These are phyloP conservation scores for Aspergillus japonicus DNA, from an alignment of 2,329 filamentous ascomycete species.

Conservation along the genomic window DNA sequence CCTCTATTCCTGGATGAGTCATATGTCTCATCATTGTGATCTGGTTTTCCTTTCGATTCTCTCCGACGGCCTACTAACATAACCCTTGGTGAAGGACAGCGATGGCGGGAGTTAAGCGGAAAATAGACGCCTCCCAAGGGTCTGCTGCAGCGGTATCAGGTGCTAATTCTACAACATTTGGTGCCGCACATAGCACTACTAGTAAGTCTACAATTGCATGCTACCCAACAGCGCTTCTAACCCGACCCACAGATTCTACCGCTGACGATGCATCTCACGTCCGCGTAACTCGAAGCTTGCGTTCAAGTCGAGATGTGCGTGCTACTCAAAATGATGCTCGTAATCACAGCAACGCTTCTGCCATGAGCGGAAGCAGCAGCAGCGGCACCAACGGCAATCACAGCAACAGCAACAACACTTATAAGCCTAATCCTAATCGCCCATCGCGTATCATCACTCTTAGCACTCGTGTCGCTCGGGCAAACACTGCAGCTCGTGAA, in stretches of 20 bases:
- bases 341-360: slow-evolving; percentile 7
- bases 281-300: slow-evolving; percentile 25
- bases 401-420: slow-evolving; percentile 5
- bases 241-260: slow-evolving; percentile 16
- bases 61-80: background rate
- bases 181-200: slow-evolving; percentile 21
- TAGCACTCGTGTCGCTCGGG: slow-evolving; percentile 18
- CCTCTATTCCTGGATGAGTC: background rate
- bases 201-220: slow-evolving; percentile 20
- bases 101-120: slow-evolving; percentile 41
- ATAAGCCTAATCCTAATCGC: slow-evolving; percentile 15
- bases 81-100: slow-evolving; percentile 22
- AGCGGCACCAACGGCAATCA: slow-evolving; percentile 11
- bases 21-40: background rate
- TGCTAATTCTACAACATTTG: slow-evolving; percentile 17
- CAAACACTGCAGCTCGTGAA: slow-evolving; percentile 9
- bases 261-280: slow-evolving; percentile 17
- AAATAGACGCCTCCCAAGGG: slow-evolving; percentile 27
- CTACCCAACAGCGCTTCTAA: slow-evolving; percentile 10
- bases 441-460: slow-evolving; percentile 26
- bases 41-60: background rate
- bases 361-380: slow-evolving; percentile 4
- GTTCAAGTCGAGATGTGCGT: slow-evolving; percentile 25
- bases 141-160: slow-evolving; percentile 16
- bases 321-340: slow-evolving; percentile 19